Evolutionary conservation across 345 rosid species (phyloP), one percentile per base, ranked within the genome.

Genomic region (Conringia planisiliqua): DNA sequence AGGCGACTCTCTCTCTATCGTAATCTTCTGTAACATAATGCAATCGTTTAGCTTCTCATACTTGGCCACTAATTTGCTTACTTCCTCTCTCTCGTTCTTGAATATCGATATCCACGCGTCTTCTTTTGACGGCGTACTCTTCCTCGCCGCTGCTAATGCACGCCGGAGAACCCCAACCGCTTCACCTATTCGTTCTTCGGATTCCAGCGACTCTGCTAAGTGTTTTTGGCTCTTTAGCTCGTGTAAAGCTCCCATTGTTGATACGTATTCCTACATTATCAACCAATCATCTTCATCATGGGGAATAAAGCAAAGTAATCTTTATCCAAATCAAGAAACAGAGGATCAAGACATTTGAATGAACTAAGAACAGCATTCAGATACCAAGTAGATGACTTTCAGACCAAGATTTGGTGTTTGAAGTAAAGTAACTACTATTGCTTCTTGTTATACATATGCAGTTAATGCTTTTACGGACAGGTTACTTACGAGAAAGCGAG

Each of bases 161-260:
- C 82, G 76, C 26, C 67, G 76, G 72, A 91, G 84, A 74, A 91
- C 74, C 69, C 89, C 91, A 51, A 89, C 38, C 18, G 89, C 88
- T 63, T 81, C 71, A 4, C 93, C 96, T 27, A 86, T 22, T 75
- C 78, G 76, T 51, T 73, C 83, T 22, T 80, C 71, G 16, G 29
- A 20, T 70, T 69, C 86, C n/a, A 89, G 71, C 62, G 71, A 29
- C 57, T 72, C 82, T 4, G 93, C 97, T 0, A 79, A 74, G 78
- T 84, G 73, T 60, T 73, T 84, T 78, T 80, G 83, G 76, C 93
- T 83, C 72, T 79, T 86, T 54, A 91, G 78, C 75, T 88, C 89
- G 71, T 91, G 91, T 27, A 89, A 67, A 29, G 85, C 88, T 80
- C 76, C 78, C 81, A 85, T 65, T 72, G 85, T 76, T 35, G 82